These are phyloP conservation scores for Dactylellina leptospora DNA, from an alignment of 2,329 filamentous ascomycete genomes.

Conservation along the genomic window DNA sequence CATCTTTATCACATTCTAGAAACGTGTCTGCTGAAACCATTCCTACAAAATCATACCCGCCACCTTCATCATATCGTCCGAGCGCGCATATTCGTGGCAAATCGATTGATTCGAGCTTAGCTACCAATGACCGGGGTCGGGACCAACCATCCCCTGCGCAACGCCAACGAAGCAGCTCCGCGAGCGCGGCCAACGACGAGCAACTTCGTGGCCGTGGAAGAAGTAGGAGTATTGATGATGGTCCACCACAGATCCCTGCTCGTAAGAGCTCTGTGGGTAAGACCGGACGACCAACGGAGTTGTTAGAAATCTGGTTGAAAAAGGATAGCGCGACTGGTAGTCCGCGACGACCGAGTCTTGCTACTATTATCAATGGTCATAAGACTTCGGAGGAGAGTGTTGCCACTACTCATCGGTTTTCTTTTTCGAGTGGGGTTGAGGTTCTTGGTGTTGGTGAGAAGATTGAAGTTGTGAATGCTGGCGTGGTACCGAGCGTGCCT, in stretches of 20 bases:
- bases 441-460: slow-evolving; percentile 31
- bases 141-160: slow-evolving; percentile 26
- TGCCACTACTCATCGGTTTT: slow-evolving; percentile 20
- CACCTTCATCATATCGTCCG: slow-evolving; percentile 34
- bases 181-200: slow-evolving; percentile 35
- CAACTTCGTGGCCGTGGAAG: slow-evolving; percentile 28
- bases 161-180: slow-evolving; percentile 48
- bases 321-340: slow-evolving; percentile 21
- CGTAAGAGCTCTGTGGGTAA: slow-evolving; percentile 50
- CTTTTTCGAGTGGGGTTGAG: slow-evolving; percentile 36
- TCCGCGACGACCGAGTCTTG: slow-evolving; percentile 18
- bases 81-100: slow-evolving; percentile 39
- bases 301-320: slow-evolving; percentile 22
- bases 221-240: slow-evolving; percentile 47
- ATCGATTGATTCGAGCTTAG: slow-evolving; percentile 47
- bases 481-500: slow-evolving; percentile 29
- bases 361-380: slow-evolving; percentile 4
- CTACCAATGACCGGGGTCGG: slow-evolving; percentile 35
- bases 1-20: slow-evolving; percentile 40
- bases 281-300: slow-evolving; percentile 18
- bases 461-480: slow-evolving; percentile 34
- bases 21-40: slow-evolving; percentile 37
- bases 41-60: slow-evolving; percentile 43
- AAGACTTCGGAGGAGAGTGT: slow-evolving; percentile 18
- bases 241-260: slow-evolving; percentile 43